A percentile compares a stretch with the other conserved stretches of the same genome.
Conservation (phyloP, 176 grass and related monocot species). For the Aegilops tauschii region DNA sequence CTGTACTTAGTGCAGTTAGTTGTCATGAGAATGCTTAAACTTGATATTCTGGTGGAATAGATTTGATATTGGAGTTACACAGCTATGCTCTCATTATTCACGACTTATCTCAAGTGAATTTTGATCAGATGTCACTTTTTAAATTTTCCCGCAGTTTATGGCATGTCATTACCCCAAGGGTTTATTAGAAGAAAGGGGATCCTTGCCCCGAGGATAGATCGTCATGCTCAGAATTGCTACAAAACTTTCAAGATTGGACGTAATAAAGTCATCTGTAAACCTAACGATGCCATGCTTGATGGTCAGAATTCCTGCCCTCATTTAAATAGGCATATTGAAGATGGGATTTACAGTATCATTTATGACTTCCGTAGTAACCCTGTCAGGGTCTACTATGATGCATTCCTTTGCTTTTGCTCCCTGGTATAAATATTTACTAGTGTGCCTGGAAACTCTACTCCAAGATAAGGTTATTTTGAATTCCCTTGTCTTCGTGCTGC, state of each 20-base stretch:
- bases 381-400: neutral
- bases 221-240: slow-evolving; percentile 53
- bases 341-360: neutral
- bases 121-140: slow-evolving; percentile 36
- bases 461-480: slow-evolving; percentile 16
- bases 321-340: slow-evolving; percentile 28
- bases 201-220: slow-evolving; percentile 34
- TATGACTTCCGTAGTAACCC: neutral
- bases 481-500: neutral
- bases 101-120: slow-evolving; percentile 24
- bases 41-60: slow-evolving; percentile 5
- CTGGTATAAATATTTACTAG: neutral
- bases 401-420: neutral
- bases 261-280: slow-evolving; percentile 49
- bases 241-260: slow-evolving; percentile 56
- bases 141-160: slow-evolving; percentile 51
- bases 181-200: slow-evolving; percentile 55
- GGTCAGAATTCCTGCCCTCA: slow-evolving; percentile 45
- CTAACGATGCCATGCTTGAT: slow-evolving; percentile 40
- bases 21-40: neutral
- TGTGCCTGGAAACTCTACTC: slow-evolving; percentile 12
- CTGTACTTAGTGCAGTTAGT: neutral
- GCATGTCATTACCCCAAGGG: slow-evolving; percentile 26
- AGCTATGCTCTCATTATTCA: slow-evolving; percentile 13
- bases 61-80: neutral